Base-by-base conservation (phyloP, 2,329 filamentous ascomycete genomes). In the Fusarium miscanthi region DNA sequence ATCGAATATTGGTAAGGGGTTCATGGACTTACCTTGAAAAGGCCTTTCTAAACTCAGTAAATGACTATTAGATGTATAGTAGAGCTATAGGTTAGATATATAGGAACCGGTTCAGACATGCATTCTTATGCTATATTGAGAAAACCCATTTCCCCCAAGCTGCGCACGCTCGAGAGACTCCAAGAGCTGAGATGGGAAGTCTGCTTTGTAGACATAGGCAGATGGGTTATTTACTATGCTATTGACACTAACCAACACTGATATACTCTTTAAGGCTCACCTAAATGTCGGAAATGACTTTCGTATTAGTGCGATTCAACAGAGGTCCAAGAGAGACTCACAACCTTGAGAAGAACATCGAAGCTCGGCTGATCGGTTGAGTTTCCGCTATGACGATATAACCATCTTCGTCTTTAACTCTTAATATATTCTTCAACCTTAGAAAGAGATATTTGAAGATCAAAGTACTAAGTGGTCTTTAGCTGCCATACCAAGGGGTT, bases 21-120 rank as follows among this genome's bases (percentile, higher is more conserved):
- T 8, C 8, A 33, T 23, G 8, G 46, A 10, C 5, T 23, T 33
- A 10, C 30, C n/a, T 49, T 5, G 16, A 1, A 19, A 2, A 49
- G 16, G 11, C 1, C 30, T 49, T 33, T 0, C 8, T 33, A 0
- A 4, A 49, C 46, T 19, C 30, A 10, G 4, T 0, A 8, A 0
- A 23, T 7, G 11, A 23, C 46, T 11, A 2, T 17, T 0, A 6
- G 16, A 23, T n/a, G 16, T 33, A 23, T 49, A 23, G 16, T 19
- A 33, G 46, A 33, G 16, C 5, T 10, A 19, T 10, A 33, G 6
- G 16, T 7, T 14, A 14, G 8, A 49, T 49, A 49, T 19, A 33
- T 33, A 49, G 11, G 6, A 14, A 23, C 16, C 33, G 30, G n/a
- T 14, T 23, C 11, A 33, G 30, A 23, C 16, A 33, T 33, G n/a